These are phyloP conservation scores for Termitomyces sp. DNA, from an alignment of 768 basidiomycete genomes.

Conservation along the genomic window DNA sequence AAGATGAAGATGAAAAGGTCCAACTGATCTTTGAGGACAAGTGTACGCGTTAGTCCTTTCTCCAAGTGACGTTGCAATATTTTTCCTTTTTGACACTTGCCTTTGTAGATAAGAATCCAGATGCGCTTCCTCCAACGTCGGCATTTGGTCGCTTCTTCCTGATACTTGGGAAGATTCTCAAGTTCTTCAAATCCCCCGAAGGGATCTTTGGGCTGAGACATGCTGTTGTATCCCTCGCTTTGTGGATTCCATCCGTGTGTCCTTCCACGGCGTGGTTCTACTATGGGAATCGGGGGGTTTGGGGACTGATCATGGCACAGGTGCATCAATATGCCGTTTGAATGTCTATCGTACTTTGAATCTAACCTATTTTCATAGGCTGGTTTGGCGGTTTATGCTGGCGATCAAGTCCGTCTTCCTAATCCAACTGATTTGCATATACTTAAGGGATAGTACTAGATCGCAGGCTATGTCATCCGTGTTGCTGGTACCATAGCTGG, in stretches of 20 bases:
- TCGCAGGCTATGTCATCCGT: slow-evolving; percentile 28
- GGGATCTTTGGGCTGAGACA: slow-evolving; percentile 35
- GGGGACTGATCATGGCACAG: slow-evolving; percentile 42
- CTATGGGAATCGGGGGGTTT: slow-evolving; percentile 35
- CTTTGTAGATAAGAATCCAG: slow-evolving; percentile 30
- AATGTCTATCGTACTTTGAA: not conserved
- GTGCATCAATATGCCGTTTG: slow-evolving; percentile 10
- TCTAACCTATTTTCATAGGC: slow-evolving; percentile 14
- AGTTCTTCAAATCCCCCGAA: slow-evolving; percentile 34
- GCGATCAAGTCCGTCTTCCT: slow-evolving; percentile 28
- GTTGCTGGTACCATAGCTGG: slow-evolving; percentile 28
- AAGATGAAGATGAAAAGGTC: slow-evolving; percentile 2
- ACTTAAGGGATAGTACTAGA: slow-evolving; percentile 12
- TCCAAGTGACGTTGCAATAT: not conserved
- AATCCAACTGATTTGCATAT: not conserved
- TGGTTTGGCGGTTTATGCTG: slow-evolving; percentile 35
- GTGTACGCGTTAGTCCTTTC: slow-evolving; percentile 6
- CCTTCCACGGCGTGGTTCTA: slow-evolving; percentile 33
- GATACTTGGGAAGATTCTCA: slow-evolving; percentile 24
- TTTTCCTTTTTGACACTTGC: not conserved
- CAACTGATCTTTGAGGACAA: slow-evolving; percentile 8
- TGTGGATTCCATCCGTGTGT: slow-evolving; percentile 37
- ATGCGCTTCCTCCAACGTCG: slow-evolving; percentile 34
- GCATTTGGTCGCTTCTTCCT: slow-evolving; percentile 26
- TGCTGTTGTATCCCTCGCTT: slow-evolving; percentile 32